phyloP scores from a whole-genome alignment of 164 flowering plant species.

The Protea cynaroides region DNA sequence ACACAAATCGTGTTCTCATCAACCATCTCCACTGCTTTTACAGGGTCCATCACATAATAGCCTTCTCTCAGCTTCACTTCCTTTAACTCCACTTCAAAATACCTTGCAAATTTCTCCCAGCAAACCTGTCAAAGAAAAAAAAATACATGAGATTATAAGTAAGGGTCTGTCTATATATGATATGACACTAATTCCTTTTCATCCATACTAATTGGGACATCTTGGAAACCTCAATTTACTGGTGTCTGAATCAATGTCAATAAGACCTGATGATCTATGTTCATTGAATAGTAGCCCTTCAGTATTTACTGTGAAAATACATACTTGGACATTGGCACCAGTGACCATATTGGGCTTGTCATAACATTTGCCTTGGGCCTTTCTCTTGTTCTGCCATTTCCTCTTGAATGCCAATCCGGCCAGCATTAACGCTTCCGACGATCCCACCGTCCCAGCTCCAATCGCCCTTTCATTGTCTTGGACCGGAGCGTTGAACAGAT shows the following conservation, averaged over 20 bases:
- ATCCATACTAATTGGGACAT: no score
- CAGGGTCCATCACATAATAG: constrained; percentile 18
- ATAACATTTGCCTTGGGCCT: constrained; percentile 13
- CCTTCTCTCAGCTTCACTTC: constrained; percentile 20
- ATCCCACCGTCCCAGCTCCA: constrained; percentile 22
- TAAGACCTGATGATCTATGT: no score
- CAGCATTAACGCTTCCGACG: constrained; percentile 23
- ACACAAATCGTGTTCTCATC: constrained; percentile 19
- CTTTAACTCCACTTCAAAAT: constrained; percentile 17
- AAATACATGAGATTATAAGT: no score
- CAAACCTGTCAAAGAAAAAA: constrained; percentile 8
- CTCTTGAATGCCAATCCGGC: constrained; percentile 26
- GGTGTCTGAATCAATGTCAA: no score
- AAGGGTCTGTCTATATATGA: no score
- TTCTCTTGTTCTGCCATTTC: constrained; percentile 19
- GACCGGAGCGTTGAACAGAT: constrained; percentile 18
- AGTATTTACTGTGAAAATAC: background rate
- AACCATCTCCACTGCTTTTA: constrained; percentile 17
- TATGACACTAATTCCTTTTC: no score
- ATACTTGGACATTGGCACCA: constrained; percentile 22
- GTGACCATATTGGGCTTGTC: constrained; percentile 19
- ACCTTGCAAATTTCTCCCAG: constrained; percentile 19
- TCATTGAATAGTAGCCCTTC: no score
- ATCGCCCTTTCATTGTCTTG: constrained; percentile 9
- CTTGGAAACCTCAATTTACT: no score